These are phyloP conservation scores for Apophysomyces sp. DNA, from an alignment of 371 early-diverging fungal species.

Conservation along the genomic window DNA sequence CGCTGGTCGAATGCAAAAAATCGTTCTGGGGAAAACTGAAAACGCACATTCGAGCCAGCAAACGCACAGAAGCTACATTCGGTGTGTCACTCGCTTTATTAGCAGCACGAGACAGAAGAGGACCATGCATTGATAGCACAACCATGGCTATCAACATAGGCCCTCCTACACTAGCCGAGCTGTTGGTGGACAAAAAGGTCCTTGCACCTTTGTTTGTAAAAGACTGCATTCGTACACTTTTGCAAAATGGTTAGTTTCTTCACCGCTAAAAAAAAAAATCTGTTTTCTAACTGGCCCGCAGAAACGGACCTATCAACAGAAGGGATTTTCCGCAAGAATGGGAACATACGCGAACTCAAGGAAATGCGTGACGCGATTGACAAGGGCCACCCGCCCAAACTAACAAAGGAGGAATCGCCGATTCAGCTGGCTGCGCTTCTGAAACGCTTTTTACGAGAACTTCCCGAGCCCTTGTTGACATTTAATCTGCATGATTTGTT, in stretches of 20 bases:
- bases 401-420: constrained; percentile 53
- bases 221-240: constrained; percentile 68
- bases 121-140: constrained; percentile 40
- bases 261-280: not conserved
- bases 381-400: not conserved
- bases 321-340: constrained; percentile 97
- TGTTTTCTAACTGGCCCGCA: not conserved
- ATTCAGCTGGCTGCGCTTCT: constrained; percentile 93
- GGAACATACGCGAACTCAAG: constrained; percentile 88
- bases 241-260: constrained; percentile 65
- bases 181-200: constrained; percentile 35
- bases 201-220: constrained; percentile 86
- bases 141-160: not conserved
- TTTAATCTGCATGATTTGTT: constrained; percentile 83
- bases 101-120: constrained; percentile 57
- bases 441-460: constrained; percentile 91
- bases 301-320: constrained; percentile 82
- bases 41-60: constrained; percentile 43
- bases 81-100: constrained; percentile 27
- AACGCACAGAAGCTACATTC: constrained; percentile 43
- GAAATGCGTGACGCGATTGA: constrained; percentile 67
- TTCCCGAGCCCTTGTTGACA: constrained; percentile 94
- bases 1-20: constrained; percentile 53
- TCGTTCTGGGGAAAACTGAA: constrained; percentile 67
- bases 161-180: constrained; percentile 54